These are phyloP conservation scores for Ligustrum vulgare DNA, from an alignment of 257 asterid species.

Conservation along the genomic window DNA sequence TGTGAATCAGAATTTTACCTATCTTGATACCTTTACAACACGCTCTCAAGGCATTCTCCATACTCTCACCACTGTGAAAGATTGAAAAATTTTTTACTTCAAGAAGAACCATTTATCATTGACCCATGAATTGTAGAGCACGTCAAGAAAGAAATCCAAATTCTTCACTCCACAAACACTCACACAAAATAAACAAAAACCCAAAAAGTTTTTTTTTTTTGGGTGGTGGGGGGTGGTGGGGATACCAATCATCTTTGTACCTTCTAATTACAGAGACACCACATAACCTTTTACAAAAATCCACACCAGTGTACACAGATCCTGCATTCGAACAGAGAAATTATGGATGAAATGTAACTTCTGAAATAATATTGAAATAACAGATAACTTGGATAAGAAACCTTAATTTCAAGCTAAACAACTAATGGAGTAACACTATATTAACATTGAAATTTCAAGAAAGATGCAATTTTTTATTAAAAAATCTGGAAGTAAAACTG, in stretches of 20 bases:
- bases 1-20: slow-evolving; percentile 95
- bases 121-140: not conserved
- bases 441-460: not conserved
- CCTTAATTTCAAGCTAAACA: not conserved
- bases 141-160: not conserved
- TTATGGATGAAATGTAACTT: not conserved
- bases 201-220: not conserved
- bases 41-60: slow-evolving; percentile 95
- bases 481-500: not conserved
- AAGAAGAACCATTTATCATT: not conserved
- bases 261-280: slow-evolving; percentile 97
- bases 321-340: slow-evolving; percentile 46
- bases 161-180: not conserved
- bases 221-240: not conserved
- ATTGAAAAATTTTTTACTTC: not conserved
- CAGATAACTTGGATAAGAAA: not conserved
- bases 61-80: slow-evolving; percentile 73
- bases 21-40: slow-evolving; percentile 98
- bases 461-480: not conserved
- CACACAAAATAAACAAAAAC: not conserved
- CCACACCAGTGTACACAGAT: slow-evolving; percentile 94
- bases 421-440: not conserved
- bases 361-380: not conserved
- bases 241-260: slow-evolving; percentile 32
- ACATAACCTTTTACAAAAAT: slow-evolving; percentile 94